A percentile compares a stretch with the other conserved stretches of the same genome.
phyloP scores from a whole-genome alignment of 1,139 yeast genomes.

The Scheffersomyces illinoinensis region DNA sequence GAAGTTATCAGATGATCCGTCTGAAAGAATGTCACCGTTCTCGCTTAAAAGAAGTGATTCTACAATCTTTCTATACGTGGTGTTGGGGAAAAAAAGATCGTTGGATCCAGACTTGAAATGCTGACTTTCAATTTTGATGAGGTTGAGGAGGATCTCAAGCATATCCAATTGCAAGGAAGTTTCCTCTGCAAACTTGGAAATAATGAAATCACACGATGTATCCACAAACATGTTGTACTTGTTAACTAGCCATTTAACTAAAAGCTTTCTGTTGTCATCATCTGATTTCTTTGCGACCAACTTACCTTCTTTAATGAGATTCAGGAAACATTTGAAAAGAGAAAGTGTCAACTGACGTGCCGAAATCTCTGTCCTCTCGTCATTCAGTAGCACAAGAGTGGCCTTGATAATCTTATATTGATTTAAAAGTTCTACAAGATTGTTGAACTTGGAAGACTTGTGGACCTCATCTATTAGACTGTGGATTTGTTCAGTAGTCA shows the following conservation, averaged over 20 bases:
- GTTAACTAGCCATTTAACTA: slow-evolving; percentile 63
- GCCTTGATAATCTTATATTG: slow-evolving; percentile 32
- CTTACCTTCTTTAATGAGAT: slow-evolving; percentile 50
- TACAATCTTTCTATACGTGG: slow-evolving; percentile 52
- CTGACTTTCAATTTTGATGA: slow-evolving; percentile 60
- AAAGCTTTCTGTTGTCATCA: slow-evolving; percentile 47
- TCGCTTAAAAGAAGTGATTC: slow-evolving; percentile 43
- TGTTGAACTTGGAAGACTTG: slow-evolving; percentile 44
- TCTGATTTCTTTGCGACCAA: slow-evolving; percentile 39
- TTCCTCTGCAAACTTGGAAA: slow-evolving; percentile 29
- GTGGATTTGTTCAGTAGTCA: slow-evolving; percentile 32
- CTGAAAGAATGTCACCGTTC: slow-evolving; percentile 36
- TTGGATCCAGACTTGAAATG: slow-evolving; percentile 50
- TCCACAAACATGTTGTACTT: slow-evolving; percentile 59
- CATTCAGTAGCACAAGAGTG: slow-evolving; percentile 16
- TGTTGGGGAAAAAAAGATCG: slow-evolving; percentile 63
- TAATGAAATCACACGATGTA: slow-evolving; percentile 42
- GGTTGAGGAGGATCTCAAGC: slow-evolving; percentile 62
- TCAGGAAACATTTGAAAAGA: slow-evolving; percentile 58
- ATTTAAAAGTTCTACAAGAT: slow-evolving; percentile 46
- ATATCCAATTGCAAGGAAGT: slow-evolving; percentile 60
- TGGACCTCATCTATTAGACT: slow-evolving; percentile 31
- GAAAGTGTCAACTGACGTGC: slow-evolving; percentile 55
- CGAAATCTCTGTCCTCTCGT: slow-evolving; percentile 27
- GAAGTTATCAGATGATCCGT: slow-evolving; percentile 54